phyloP scores from a whole-genome alignment of 345 rosid genomes.

The Rhizophora mangle region DNA sequence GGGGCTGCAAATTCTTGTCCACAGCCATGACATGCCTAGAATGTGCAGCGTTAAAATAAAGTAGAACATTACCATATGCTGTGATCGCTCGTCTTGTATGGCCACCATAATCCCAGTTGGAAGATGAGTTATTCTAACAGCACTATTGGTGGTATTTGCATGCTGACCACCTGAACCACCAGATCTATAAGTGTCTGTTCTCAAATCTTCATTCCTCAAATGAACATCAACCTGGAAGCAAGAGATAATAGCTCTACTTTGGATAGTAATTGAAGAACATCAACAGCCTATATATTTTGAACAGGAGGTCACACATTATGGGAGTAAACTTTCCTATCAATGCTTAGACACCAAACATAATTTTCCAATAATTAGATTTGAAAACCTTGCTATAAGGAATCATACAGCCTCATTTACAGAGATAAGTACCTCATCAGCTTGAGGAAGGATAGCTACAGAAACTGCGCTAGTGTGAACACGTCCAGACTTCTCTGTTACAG shows the following conservation, averaged over 20 bases:
- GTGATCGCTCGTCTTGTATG: constrained; percentile 96
- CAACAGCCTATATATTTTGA: too few species aligned
- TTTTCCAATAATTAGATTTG: neutral
- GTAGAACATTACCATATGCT: constrained; percentile 70
- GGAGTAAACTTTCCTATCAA: neutral
- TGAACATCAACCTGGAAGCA: constrained; percentile 77
- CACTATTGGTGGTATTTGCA: constrained; percentile 93
- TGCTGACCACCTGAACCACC: constrained; percentile 94
- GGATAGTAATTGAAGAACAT: neutral
- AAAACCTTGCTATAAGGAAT: neutral
- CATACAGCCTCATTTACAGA: constrained; percentile 11
- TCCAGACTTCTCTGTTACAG: constrained; percentile 90
- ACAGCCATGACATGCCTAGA: constrained; percentile 9
- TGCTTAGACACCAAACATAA: neutral
- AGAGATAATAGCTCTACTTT: neutral
- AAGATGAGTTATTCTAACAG: constrained; percentile 79
- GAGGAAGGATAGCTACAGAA: constrained; percentile 96
- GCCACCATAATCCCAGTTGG: constrained; percentile 76
- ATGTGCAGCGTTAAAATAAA: neutral
- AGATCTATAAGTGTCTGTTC: constrained; percentile 83
- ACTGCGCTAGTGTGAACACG: constrained; percentile 91
- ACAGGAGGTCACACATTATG: too few species aligned
- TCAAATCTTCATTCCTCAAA: constrained; percentile 86
- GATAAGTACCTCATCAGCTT: constrained; percentile 82
- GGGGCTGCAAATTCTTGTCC: neutral